These are phyloP conservation scores for Quillaja saponaria DNA, from an alignment of 306 rosid genomes.

Conservation along the genomic window DNA sequence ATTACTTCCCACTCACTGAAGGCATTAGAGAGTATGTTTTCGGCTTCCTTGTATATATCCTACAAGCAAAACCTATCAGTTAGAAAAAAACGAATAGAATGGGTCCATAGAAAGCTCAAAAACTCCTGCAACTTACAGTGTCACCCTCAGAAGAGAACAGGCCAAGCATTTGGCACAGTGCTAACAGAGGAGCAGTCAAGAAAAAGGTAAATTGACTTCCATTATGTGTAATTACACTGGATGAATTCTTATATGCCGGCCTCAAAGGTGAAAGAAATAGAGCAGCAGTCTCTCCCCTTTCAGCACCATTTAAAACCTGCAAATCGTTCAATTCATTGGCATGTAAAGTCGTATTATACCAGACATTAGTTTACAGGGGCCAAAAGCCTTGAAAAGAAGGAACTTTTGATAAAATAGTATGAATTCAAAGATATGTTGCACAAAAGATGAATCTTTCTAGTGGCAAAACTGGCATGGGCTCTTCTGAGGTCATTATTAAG, in stretches of 20 bases:
- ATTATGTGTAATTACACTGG: slow-evolving; percentile 51
- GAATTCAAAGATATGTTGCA: not conserved
- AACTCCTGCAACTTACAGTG: slow-evolving; percentile 51
- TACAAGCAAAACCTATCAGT: slow-evolving; percentile 33
- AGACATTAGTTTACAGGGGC: not conserved
- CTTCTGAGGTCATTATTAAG: slow-evolving; percentile 14
- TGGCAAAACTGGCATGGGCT: not conserved
- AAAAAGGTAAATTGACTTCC: slow-evolving; percentile 96
- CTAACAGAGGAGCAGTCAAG: slow-evolving; percentile 88
- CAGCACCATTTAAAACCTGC: slow-evolving; percentile 88
- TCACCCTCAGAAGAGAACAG: slow-evolving; percentile 47
- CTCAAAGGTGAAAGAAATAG: slow-evolving; percentile 86
- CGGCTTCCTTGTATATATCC: slow-evolving; percentile 76
- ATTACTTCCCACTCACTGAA: slow-evolving; percentile 90
- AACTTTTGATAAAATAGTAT: slow-evolving; percentile 10
- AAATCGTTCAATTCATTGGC: slow-evolving; percentile 30
- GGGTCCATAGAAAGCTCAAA: slow-evolving; percentile 10
- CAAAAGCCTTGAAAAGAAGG: not conserved
- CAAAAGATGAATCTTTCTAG: slow-evolving; percentile 1
- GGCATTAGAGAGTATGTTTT: slow-evolving; percentile 67
- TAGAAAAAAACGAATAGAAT: slow-evolving; percentile 29
- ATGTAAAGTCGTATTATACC: slow-evolving; percentile 9
- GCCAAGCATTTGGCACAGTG: slow-evolving; percentile 89
- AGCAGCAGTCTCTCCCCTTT: slow-evolving; percentile 88
- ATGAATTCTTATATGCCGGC: slow-evolving; percentile 61